Conservation (phyloP, 176 grass and related monocot genomes). For the Hordeum marinum region DNA sequence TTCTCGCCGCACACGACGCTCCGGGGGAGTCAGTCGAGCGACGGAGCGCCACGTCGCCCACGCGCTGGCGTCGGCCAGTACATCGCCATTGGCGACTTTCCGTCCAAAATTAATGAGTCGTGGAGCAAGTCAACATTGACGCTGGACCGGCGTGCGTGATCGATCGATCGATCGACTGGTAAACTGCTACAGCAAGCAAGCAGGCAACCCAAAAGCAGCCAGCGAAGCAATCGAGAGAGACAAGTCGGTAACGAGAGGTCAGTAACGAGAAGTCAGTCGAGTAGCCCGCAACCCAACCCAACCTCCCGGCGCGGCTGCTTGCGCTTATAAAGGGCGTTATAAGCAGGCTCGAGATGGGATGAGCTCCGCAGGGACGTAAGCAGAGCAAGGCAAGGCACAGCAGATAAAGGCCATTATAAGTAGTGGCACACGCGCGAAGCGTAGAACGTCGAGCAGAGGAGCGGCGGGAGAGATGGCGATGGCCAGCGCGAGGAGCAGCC, state of each 20-base stretch:
- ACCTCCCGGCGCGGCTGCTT: background rate
- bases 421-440: too few relatives aligned
- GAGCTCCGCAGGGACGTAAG: background rate
- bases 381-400: background rate
- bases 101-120: background rate
- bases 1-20: too few relatives aligned
- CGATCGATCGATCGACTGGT: background rate
- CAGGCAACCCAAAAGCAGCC: background rate
- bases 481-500: background rate
- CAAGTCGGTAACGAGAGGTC: background rate
- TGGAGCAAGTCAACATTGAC: conserved; percentile 2
- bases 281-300: background rate
- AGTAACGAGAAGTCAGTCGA: background rate
- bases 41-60: background rate
- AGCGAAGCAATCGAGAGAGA: background rate
- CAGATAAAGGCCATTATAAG: background rate
- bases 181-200: background rate
- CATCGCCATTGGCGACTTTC: background rate
- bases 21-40: background rate
- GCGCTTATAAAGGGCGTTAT: conserved; percentile 25
- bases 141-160: background rate
- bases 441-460: background rate
- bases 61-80: background rate
- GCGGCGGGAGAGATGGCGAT: background rate
- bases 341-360: background rate